Evolutionary conservation across 805 yeast genomes (phyloP).

Genomic region (Ogataea wickerhamii): DNA sequence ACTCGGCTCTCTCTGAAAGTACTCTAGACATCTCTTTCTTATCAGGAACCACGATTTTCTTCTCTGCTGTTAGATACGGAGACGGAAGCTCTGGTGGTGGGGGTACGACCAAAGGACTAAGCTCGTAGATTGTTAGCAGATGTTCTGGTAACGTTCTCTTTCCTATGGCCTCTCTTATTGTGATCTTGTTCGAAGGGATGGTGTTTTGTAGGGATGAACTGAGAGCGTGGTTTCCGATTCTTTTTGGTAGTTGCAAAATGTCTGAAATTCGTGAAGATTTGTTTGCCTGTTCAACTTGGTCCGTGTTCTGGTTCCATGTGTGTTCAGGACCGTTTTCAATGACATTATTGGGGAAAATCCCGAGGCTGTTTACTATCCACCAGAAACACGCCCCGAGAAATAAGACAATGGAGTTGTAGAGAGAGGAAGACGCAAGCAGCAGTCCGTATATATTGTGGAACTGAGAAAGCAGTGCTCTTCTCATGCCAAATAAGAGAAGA

Average conservation of each 20-base stretch:
- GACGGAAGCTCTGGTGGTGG: slow-evolving; percentile 43
- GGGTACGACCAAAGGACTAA: slow-evolving; percentile 27
- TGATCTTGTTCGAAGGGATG: slow-evolving; percentile 20
- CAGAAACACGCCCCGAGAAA: slow-evolving; percentile 12
- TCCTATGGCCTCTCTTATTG: slow-evolving; percentile 15
- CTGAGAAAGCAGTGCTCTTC: slow-evolving; percentile 14
- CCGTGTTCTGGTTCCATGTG: slow-evolving; percentile 6
- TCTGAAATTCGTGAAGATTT: slow-evolving; percentile 1
- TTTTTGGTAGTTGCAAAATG: slow-evolving; percentile 14
- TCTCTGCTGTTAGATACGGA: slow-evolving; percentile 42
- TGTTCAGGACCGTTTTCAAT: slow-evolving; percentile 1
- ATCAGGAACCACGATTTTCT: slow-evolving; percentile 36
- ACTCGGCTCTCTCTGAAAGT: slow-evolving; percentile 36
- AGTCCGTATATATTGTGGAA: slow-evolving; percentile 10
- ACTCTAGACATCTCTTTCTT: slow-evolving; percentile 33
- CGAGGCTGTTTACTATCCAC: slow-evolving; percentile 17
- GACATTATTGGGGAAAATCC: slow-evolving; percentile 9
- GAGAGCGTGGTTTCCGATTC: slow-evolving; percentile 15
- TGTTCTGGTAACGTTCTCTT: slow-evolving; percentile 29
- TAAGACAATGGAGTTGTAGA: slow-evolving; percentile 1
- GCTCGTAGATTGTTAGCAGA: slow-evolving; percentile 32
- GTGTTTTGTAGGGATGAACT: slow-evolving; percentile 19
- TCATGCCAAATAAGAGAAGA: slow-evolving; percentile 12
- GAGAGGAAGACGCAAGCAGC: not conserved
- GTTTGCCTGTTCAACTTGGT: not conserved